Percentiles rank a stretch among this genome's conserved stretches.
phyloP scores from a whole-genome alignment of 2,329 filamentous ascomycete genomes.

The Hypoxylon sp. region DNA sequence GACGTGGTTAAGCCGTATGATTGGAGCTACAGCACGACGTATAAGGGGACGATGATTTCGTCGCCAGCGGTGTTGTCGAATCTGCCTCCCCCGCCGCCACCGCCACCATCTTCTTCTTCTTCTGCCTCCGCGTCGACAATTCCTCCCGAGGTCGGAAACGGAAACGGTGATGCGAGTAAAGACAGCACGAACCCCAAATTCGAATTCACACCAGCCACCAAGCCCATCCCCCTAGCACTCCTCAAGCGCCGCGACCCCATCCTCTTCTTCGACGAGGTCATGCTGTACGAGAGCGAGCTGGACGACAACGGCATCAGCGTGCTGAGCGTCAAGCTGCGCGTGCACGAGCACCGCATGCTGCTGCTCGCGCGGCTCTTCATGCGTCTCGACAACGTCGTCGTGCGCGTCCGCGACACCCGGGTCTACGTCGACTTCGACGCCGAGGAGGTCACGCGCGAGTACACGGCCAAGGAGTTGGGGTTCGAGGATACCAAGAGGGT shows the following conservation, averaged over 20 bases:
- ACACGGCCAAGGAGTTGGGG: slow-evolving; percentile 83
- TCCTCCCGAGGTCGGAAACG: neutral
- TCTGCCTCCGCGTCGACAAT: slow-evolving; percentile 12
- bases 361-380: slow-evolving; percentile 89
- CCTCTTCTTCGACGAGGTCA: slow-evolving; percentile 93
- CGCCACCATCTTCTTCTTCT: neutral
- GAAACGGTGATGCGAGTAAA: neutral
- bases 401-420: slow-evolving; percentile 87
- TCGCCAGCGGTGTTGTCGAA: slow-evolving; percentile 5
- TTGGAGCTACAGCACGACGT: slow-evolving; percentile 95
- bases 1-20: slow-evolving; percentile 96
- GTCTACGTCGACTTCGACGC: slow-evolving; percentile 89
- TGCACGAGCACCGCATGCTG: slow-evolving; percentile 89
- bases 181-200: neutral
- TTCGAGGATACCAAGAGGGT: slow-evolving; percentile 81
- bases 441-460: slow-evolving; percentile 85
- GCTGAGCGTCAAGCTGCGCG: slow-evolving; percentile 87
- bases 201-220: slow-evolving; percentile 44
- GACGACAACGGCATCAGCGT: slow-evolving; percentile 97
- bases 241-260: slow-evolving; percentile 92
- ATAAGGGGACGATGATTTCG: slow-evolving; percentile 72
- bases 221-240: slow-evolving; percentile 81
- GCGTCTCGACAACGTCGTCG: slow-evolving; percentile 87
- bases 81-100: neutral
- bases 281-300: slow-evolving; percentile 96